Base-by-base conservation (phyloP, 768 basidiomycete species). In the Auricularia sp. region DNA sequence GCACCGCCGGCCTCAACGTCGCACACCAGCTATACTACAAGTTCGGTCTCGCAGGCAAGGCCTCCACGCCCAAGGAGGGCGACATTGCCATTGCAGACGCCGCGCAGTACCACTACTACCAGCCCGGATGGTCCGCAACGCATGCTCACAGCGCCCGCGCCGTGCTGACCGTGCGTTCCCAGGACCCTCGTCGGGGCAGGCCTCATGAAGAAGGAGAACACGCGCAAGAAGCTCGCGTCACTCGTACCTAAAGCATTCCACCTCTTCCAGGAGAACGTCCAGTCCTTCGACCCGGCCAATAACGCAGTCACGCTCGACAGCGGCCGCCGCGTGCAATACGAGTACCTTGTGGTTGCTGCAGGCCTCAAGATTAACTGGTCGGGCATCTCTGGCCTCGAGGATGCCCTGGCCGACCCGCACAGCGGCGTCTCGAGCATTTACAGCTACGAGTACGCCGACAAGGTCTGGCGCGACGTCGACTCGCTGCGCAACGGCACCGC, bases 111-210 rank as follows among this genome's bases (percentile, higher is more conserved):
- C 95, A 98, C 75, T 84, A 92, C 74, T 98, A 96, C 77, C 88
- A 95, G 85, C 96, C 96, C 24, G 96, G 95, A 76, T 98, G 95
- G 92, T 92, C 75, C 71, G 79, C 69, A 6, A 51, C 8, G 47
- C 47, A 18, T 18, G 18, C 6, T 51, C 47, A 5, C 18, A 18
- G 47, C 14, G 6, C 47, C 8, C 45, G 65, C 45, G 21, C 7
- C 42, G 3, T 1, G 3, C n/a, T 8, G 7, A 35, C 39, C 44
- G 10, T 39, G 29, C 65, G 29, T 29, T 29, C 29, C 39, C 39
- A 92, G 92, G 94, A 96, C 94, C 1, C 83, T 97, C 51, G 94
- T 94, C 45, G 95, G 93, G 14, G 79, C 92, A n/a, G 96, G 95
- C 35, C 81, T 99, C 58, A 65, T 65, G 59, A 36, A 65, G 63